Percentiles rank a stretch among this genome's conserved stretches.
phyloP scores from a whole-genome alignment of 2,329 filamentous ascomycete genomes.

The Alternaria gaisen region DNA sequence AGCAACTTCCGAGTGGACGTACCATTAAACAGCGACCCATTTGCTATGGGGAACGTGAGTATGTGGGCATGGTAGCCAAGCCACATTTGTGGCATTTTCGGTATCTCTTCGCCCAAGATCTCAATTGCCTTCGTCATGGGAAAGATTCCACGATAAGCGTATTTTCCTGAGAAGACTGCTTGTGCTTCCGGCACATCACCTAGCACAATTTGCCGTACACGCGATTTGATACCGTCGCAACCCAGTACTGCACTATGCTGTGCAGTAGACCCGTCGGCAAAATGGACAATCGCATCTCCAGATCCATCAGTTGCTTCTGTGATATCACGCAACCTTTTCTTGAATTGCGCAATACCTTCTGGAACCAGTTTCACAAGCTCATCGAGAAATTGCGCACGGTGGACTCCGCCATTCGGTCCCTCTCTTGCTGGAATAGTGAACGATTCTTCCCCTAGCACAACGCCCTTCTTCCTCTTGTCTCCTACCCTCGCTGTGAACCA shows the following conservation, averaged over 20 bases:
- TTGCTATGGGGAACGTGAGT: constrained; percentile 7
- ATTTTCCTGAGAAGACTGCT: constrained; percentile 65
- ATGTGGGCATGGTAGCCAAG: background rate
- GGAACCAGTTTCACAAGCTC: constrained; percentile 60
- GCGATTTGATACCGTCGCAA: constrained; percentile 71
- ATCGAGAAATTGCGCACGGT: constrained; percentile 61
- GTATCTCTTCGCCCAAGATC: constrained; percentile 63
- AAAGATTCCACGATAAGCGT: constrained; percentile 69
- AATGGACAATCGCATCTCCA: constrained; percentile 44
- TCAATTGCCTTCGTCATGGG: constrained; percentile 64
- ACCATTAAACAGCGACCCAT: constrained; percentile 6
- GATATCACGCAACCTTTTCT: constrained; percentile 48
- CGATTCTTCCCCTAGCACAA: constrained; percentile 26
- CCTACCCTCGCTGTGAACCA: constrained; percentile 39
- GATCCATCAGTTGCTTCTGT: constrained; percentile 34
- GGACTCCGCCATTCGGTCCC: constrained; percentile 50
- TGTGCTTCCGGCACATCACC: constrained; percentile 53
- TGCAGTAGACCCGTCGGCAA: constrained; percentile 57
- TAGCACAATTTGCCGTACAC: constrained; percentile 62
- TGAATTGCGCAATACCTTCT: constrained; percentile 51
- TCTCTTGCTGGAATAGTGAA: constrained; percentile 36
- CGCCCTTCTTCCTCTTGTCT: constrained; percentile 34
- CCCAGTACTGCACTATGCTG: constrained; percentile 63
- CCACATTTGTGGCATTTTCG: constrained; percentile 62
- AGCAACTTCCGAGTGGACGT: background rate